These are phyloP conservation scores for Pythium brassicae DNA, from an alignment of 352 stramenopile genomes.

Conservation along the genomic window DNA sequence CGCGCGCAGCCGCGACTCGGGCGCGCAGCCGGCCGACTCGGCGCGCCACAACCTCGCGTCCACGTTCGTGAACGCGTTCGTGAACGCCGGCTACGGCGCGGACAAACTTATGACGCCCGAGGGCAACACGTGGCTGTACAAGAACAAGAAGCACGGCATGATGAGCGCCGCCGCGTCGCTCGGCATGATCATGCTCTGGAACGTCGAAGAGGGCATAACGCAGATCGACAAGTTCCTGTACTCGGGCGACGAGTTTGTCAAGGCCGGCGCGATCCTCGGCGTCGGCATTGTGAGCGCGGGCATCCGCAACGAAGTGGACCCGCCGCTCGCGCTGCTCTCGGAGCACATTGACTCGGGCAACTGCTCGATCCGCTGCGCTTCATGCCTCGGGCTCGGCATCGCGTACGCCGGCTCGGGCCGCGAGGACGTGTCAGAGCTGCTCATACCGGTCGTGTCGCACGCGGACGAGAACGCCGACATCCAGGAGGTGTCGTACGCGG, in stretches of 20 bases:
- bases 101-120: slow-evolving; percentile 96
- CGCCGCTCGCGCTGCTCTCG: slow-evolving; percentile 94
- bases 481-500: slow-evolving; percentile 90
- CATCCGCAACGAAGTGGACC: slow-evolving; percentile 97
- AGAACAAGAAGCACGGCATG: slow-evolving; percentile 99
- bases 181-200: slow-evolving; percentile 98
- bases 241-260: slow-evolving; percentile 97
- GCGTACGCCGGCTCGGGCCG: slow-evolving; percentile 95
- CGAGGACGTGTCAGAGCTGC: slow-evolving; percentile 96
- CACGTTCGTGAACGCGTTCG: slow-evolving; percentile 99
- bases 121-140: slow-evolving; percentile 98
- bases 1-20: slow-evolving; percentile 60
- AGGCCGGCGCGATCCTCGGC: slow-evolving; percentile 96
- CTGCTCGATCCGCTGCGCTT: slow-evolving; percentile 92
- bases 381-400: slow-evolving; percentile 96
- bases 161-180: slow-evolving; percentile 97
- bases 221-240: slow-evolving; percentile 99
- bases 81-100: slow-evolving; percentile 97
- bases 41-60: slow-evolving; percentile 98
- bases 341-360: slow-evolving; percentile 97
- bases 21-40: slow-evolving; percentile 90
- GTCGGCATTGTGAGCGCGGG: slow-evolving; percentile 94
- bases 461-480: slow-evolving; percentile 91
- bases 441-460: slow-evolving; percentile 93
- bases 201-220: slow-evolving; percentile 99